Base-by-base conservation (phyloP, 2,329 filamentous ascomycete genomes). In the Aspergillus sp. region DNA sequence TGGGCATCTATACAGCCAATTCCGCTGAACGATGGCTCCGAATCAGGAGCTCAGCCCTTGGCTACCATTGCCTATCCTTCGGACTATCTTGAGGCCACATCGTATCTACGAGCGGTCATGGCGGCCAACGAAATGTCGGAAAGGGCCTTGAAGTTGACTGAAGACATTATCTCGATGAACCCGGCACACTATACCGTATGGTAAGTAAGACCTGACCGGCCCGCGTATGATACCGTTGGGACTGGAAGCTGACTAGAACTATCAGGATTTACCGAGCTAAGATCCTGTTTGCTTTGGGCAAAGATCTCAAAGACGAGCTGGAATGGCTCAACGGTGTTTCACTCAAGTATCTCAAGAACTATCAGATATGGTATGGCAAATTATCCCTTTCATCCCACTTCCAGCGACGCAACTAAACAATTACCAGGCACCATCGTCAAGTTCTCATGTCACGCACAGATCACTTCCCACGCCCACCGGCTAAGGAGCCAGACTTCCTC, bases 151-250 rank as follows among this genome's bases (percentile, higher is more conserved):
- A 84, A 82, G 32, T 85, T 99, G 63, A 99, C 95, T 4, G 89
- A 92, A 73, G 88, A 94, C 76, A 88, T 99, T 72, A 98, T 99
- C 73, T 82, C 83, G 62, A 88, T 97, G 84, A 99, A 99, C 77
- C 91, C 95, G 15, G 93, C 95, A 0, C 95, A 99, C 80, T 99
- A 99, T 80, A 99, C 95, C 15, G 94, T 98, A 63, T 99, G 95
- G 95, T 86, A 72, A 64, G 78, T 71, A 38, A 38, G 42, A n/a
- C 8, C 19, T 13, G 17, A 13, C 27, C 25, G 10, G 19, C 17
- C 27, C 13, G 19, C 42, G 41, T 36, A 41, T 25, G 15, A 10
- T 25, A 19, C 15, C 5, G n/a, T 27, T 23, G 19, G 21, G 57
- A 3, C 4, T 3, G 3, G 30, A n/a, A 53, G 25, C 63, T 70